Percentiles rank a stretch among this genome's conserved stretches.
Evolutionary conservation across 2,329 filamentous ascomycete genomes (phyloP).

Genomic region (Davidsoniella neocaledoniae): DNA sequence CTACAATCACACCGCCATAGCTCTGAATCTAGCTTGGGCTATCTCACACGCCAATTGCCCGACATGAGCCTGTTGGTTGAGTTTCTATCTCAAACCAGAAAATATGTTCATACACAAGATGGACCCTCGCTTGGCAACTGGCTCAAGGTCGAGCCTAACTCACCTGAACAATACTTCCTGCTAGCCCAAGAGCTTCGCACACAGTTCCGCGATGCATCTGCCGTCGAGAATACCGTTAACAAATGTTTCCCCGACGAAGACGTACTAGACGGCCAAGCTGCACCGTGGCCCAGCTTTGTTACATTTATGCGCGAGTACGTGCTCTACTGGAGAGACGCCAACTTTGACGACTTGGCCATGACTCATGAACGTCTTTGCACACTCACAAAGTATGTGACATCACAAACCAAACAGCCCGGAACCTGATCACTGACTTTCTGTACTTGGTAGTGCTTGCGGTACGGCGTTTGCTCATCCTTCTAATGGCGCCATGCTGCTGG

Average conservation of each 20-base stretch:
- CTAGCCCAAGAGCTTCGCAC: slow-evolving; percentile 51
- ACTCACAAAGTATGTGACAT: slow-evolving; percentile 51
- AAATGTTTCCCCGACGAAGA: slow-evolving; percentile 47
- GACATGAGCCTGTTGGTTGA: slow-evolving; percentile 46
- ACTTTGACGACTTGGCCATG: slow-evolving; percentile 56
- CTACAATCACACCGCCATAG: too few species aligned
- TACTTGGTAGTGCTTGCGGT: slow-evolving; percentile 49
- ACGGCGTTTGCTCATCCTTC: slow-evolving; percentile 65
- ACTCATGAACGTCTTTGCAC: slow-evolving; percentile 60
- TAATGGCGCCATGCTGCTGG: slow-evolving; percentile 66
- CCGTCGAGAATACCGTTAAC: slow-evolving; percentile 47
- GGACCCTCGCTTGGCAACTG: slow-evolving; percentile 50
- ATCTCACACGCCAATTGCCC: not conserved
- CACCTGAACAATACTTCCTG: slow-evolving; percentile 47
- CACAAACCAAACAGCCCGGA: not conserved
- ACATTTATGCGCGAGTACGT: slow-evolving; percentile 71
- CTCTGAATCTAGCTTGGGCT: not conserved
- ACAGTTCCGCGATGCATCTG: slow-evolving; percentile 31
- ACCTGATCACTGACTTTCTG: not conserved
- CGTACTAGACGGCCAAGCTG: slow-evolving; percentile 36
- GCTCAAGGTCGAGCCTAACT: slow-evolving; percentile 58
- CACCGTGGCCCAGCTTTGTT: slow-evolving; percentile 59
- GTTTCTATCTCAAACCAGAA: slow-evolving; percentile 47
- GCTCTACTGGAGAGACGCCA: slow-evolving; percentile 62
- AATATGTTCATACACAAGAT: slow-evolving; percentile 43